phyloP scores from a whole-genome alignment of 2,329 filamentous ascomycete genomes.

The Calonectria honghensis region DNA sequence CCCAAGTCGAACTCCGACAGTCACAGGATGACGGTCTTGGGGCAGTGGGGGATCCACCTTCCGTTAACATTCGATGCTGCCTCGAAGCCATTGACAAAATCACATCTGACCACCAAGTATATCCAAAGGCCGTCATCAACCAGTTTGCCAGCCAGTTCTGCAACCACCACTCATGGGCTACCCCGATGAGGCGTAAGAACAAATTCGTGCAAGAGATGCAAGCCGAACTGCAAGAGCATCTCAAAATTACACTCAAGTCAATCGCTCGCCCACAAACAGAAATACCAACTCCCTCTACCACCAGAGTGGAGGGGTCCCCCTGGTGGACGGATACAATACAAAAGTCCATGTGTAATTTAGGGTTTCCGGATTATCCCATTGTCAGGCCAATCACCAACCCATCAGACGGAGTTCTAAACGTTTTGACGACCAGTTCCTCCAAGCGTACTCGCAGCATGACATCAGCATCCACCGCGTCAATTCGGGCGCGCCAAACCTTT shows the following conservation, averaged over 20 bases:
- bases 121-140: not conserved
- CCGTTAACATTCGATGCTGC: not conserved
- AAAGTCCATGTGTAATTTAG: not conserved
- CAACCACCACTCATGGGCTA: slow-evolving; percentile 25
- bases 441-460: slow-evolving; percentile 8
- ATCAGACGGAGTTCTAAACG: not conserved
- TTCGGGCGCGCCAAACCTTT: not conserved
- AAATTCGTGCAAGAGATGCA: slow-evolving; percentile 5
- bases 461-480: slow-evolving; percentile 21
- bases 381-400: not conserved
- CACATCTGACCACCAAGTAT: not conserved
- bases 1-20: not conserved
- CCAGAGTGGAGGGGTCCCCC: not conserved
- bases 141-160: slow-evolving; percentile 7
- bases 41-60: not conserved
- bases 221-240: slow-evolving; percentile 2
- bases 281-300: not conserved
- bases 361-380: too few relatives aligned
- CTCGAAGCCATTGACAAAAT: slow-evolving; percentile 4
- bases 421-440: not conserved
- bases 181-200: slow-evolving; percentile 10
- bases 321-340: not conserved
- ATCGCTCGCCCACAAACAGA: not conserved
- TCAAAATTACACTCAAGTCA: not conserved
- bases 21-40: not conserved